phyloP scores from a whole-genome alignment of 208 protist genomes.

The Crithidia brevicula region DNA sequence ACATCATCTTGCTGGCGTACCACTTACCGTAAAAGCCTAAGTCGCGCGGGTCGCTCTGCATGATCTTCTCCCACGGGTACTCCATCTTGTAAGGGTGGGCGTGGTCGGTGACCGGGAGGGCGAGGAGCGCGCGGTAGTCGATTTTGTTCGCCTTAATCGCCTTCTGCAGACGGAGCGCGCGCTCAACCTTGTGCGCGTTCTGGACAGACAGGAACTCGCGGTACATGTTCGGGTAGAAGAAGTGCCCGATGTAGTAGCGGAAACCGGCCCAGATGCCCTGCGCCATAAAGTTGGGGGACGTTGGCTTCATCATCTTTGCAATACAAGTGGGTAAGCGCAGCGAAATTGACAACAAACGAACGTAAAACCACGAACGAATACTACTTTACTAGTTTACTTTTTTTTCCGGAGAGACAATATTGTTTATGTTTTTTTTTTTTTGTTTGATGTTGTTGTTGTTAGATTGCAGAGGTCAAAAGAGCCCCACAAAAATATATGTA shows the following conservation, averaged over 20 bases:
- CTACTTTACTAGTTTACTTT: constrained; percentile 16
- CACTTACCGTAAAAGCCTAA: constrained; percentile 88
- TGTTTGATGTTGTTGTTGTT: too few species aligned
- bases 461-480: too few species aligned
- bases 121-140: constrained; percentile 88
- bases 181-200: constrained; percentile 90
- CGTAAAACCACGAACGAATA: neutral
- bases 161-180: constrained; percentile 86
- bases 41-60: constrained; percentile 79
- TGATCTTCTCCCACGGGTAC: constrained; percentile 92
- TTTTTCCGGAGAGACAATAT: neutral
- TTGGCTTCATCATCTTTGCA: constrained; percentile 79
- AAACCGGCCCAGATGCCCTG: constrained; percentile 89
- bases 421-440: neutral
- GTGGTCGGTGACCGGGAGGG: constrained; percentile 90
- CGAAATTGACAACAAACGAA: neutral
- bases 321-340: neutral
- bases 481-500: too few species aligned
- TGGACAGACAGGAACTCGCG: constrained; percentile 88
- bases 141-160: constrained; percentile 94
- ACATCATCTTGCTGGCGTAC: constrained; percentile 92
- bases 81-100: constrained; percentile 94
- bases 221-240: constrained; percentile 93
- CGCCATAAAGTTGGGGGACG: constrained; percentile 74
- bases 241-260: constrained; percentile 89